Percentiles rank a stretch among this genome's conserved stretches.
These are phyloP conservation scores for Clausena lansium DNA, from an alignment of 345 rosid species.

Conservation along the genomic window DNA sequence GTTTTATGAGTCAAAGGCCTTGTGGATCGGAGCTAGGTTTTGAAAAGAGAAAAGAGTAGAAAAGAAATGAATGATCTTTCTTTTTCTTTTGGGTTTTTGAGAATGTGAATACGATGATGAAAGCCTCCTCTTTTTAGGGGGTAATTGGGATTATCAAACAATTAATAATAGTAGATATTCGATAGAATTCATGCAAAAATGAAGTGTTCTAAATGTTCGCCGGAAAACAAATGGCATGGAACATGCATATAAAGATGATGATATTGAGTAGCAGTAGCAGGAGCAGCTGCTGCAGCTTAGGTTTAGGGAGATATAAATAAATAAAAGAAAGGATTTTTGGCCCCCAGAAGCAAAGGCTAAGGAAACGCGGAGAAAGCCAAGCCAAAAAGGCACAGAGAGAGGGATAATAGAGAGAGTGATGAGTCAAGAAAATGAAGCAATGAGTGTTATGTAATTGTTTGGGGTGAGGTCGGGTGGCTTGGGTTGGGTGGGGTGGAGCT, in stretches of 20 bases:
- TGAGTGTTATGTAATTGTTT: conserved; percentile 8
- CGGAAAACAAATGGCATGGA: conserved; percentile 41
- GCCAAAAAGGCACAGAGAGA: neutral
- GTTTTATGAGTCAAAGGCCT: conserved; percentile 22
- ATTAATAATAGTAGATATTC: neutral
- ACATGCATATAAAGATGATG: conserved; percentile 68
- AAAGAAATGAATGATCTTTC: no score
- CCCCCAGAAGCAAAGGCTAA: conserved; percentile 81
- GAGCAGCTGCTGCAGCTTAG: conserved; percentile 3
- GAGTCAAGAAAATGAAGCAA: conserved; percentile 3
- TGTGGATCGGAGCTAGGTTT: no score
- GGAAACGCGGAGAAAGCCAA: conserved; percentile 73
- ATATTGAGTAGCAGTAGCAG: neutral
- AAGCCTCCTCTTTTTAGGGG: conserved; percentile 1
- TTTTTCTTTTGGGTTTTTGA: no score
- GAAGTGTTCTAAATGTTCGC: conserved; percentile 29
- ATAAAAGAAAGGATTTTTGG: conserved; percentile 26
- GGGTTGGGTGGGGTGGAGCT: neutral
- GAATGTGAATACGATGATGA: no score
- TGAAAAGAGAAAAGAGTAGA: no score
- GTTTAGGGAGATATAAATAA: conserved; percentile 11
- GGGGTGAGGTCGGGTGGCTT: neutral
- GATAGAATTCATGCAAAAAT: conserved; percentile 38
- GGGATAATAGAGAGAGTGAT: neutral
- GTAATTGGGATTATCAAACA: neutral